A percentile compares a stretch with the other conserved stretches of the same genome.
phyloP scores from a whole-genome alignment of 1,139 yeast species.

The Wickerhamomyces sp. region DNA sequence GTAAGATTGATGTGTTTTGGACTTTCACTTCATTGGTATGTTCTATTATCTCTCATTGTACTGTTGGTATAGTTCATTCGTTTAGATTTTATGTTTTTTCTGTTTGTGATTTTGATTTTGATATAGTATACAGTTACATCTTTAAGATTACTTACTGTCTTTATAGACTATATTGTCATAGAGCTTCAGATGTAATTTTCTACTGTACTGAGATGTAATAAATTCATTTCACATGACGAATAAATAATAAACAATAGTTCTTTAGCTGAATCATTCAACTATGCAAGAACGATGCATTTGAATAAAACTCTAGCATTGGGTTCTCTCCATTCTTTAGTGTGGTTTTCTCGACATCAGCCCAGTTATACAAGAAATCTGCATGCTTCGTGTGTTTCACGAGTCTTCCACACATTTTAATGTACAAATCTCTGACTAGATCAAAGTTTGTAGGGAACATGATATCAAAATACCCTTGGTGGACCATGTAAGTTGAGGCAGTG shows the following conservation, averaged over 20 bases:
- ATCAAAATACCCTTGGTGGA: constrained; percentile 78
- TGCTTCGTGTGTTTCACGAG: constrained; percentile 53
- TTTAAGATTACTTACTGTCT: no score
- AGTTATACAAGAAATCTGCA: constrained; percentile 55
- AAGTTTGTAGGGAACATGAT: constrained; percentile 87
- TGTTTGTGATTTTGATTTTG: no score
- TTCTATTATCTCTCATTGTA: no score
- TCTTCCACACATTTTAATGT: constrained; percentile 62
- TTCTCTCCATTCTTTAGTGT: constrained; percentile 75
- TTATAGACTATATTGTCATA: no score
- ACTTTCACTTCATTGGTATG: no score
- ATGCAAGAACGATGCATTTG: constrained; percentile 46
- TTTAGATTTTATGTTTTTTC: no score
- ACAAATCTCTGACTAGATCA: constrained; percentile 53
- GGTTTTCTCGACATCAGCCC: constrained; percentile 71
- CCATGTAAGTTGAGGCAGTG: constrained; percentile 58
- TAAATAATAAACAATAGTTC: neutral
- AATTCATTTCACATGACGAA: neutral
- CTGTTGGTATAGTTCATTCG: no score
- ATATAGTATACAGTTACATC: no score
- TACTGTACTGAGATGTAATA: no score
- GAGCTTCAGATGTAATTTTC: no score
- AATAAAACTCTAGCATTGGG: constrained; percentile 80
- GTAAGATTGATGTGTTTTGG: no score
- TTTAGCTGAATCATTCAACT: neutral